These are phyloP conservation scores for Wickerhamiella hasegawae DNA, from an alignment of 805 yeast species.

Conservation along the genomic window DNA sequence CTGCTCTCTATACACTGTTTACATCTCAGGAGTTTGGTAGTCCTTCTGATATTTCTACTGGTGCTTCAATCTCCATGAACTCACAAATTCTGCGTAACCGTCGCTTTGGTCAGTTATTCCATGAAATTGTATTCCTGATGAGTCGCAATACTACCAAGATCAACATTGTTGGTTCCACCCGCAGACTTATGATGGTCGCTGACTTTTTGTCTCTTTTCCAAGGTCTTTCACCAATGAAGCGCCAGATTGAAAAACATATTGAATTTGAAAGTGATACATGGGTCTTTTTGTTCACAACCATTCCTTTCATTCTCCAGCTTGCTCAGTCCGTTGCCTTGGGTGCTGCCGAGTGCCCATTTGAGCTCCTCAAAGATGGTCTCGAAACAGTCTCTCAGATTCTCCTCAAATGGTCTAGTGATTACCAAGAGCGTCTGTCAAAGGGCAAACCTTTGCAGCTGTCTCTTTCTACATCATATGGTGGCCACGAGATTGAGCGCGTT, in stretches of 20 bases:
- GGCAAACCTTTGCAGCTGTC: neutral
- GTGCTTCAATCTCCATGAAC: conserved; percentile 11
- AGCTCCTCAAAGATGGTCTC: conserved; percentile 10
- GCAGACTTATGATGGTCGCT: conserved; percentile 41
- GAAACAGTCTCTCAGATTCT: conserved; percentile 13
- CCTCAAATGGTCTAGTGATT: conserved; percentile 15
- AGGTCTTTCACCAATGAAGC: conserved; percentile 54
- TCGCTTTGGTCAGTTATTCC: conserved; percentile 61
- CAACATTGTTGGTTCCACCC: conserved; percentile 28
- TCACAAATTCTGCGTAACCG: conserved; percentile 40
- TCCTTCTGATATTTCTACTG: conserved; percentile 25
- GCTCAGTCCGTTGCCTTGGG: conserved; percentile 23
- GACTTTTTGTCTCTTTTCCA: conserved; percentile 57
- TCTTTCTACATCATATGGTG: neutral
- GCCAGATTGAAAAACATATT: conserved; percentile 70
- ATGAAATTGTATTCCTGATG: conserved; percentile 63
- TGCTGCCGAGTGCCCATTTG: conserved; percentile 11
- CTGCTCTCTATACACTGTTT: conserved; percentile 46
- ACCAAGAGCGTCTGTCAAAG: neutral
- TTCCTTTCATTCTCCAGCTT: conserved; percentile 47
- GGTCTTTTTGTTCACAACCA: conserved; percentile 49
- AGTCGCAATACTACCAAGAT: conserved; percentile 47
- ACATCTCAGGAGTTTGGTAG: conserved; percentile 33
- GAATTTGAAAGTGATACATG: conserved; percentile 85
- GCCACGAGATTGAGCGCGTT: conserved; percentile 1